Base-by-base conservation (phyloP, 805 yeast species). In the Wickerhamomyces xylosicus region DNA sequence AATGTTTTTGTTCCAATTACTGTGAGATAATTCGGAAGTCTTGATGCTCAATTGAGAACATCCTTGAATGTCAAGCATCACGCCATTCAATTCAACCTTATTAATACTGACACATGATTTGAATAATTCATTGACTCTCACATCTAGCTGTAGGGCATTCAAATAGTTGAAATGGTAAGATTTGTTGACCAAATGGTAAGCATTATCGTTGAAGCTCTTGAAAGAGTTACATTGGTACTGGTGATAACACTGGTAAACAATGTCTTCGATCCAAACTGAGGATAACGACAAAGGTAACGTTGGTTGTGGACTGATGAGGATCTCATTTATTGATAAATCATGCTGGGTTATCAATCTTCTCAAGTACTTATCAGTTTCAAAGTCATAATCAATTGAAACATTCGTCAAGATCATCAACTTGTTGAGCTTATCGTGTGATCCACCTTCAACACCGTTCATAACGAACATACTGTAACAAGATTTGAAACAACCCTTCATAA, bases 381-480 rank as follows among this genome's bases (percentile, higher is more conserved):
- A 8, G 5, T 15, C 8, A 14, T 31, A 31, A 8, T 31, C 19
- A 15, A 31, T 15, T 5, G 33, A 31, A 4, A 8, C 13, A 11
- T 31, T 31, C 4, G 33, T 31, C 19, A 31, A 8, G 10, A 31
- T 10, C 19, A 31, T 15, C 19, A 31, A 14, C 13, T 18, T 34
- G 5, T 15, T 31, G 27, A 40, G 14, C 3, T 14, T 18, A 21
- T 9, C 15, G 9, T 4, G 14, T 7, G 33, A 18, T n/a, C 21
- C 33, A 18, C 15, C 33, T 19, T 36, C 34, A 19, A 43, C 16
- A 19, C 35, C 34, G 28, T 39, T 43, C 33, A 39, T 25, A 35
- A 36, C 31, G 8, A 38, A 15, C 15, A 43, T 4, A 31, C 39
- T 36, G 16, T 40, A 37, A 9, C 33, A 47, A 34, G 37, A 43